A percentile compares a stretch with the other conserved stretches of the same genome.
Evolutionary conservation across 495 filamentous ascomycete species (phyloP).

Genomic region (Penicillium daleae): DNA sequence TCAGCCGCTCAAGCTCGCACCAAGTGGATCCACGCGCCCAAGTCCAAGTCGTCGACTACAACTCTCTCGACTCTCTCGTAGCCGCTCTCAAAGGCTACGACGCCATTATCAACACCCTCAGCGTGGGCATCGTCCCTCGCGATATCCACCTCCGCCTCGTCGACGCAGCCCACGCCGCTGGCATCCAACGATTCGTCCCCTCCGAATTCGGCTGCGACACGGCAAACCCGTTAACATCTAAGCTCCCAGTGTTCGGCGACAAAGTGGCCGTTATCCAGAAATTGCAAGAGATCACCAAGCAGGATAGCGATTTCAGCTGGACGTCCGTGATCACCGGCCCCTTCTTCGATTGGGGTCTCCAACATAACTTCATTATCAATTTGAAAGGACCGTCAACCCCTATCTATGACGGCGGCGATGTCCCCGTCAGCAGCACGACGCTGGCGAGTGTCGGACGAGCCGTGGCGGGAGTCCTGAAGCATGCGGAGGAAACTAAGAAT

Average conservation of each 20-base stretch:
- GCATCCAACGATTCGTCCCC: constrained; percentile 65
- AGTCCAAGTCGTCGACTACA: constrained; percentile 57
- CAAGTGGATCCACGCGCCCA: constrained; percentile 43
- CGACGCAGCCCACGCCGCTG: constrained; percentile 62
- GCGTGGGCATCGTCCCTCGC: constrained; percentile 30
- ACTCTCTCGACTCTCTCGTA: constrained; percentile 54
- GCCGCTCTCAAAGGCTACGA: constrained; percentile 42
- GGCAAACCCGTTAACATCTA: constrained; percentile 39
- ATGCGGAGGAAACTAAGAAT: constrained; percentile 59
- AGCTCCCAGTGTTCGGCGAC: constrained; percentile 46
- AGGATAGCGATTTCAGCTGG: constrained; percentile 47
- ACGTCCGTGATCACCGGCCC: constrained; percentile 53
- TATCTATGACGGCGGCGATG: constrained; percentile 59
- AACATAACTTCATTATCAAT: constrained; percentile 41
- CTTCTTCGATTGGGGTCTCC: constrained; percentile 58
- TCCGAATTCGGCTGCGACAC: constrained; percentile 64
- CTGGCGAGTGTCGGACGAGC: constrained; percentile 51
- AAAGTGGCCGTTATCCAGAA: constrained; percentile 57
- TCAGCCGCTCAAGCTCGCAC: constrained; percentile 54
- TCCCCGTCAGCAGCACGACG: constrained; percentile 51
- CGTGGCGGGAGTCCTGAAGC: constrained; percentile 50
- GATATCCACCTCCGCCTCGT: constrained; percentile 52
- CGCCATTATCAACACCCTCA: constrained; percentile 41
- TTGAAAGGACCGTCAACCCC: constrained; percentile 45
- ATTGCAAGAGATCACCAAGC: constrained; percentile 44